A percentile compares a stretch with the other conserved stretches of the same genome.
Conservation (phyloP, 176 grass and related monocot species). For the Aegilops speltoides region DNA sequence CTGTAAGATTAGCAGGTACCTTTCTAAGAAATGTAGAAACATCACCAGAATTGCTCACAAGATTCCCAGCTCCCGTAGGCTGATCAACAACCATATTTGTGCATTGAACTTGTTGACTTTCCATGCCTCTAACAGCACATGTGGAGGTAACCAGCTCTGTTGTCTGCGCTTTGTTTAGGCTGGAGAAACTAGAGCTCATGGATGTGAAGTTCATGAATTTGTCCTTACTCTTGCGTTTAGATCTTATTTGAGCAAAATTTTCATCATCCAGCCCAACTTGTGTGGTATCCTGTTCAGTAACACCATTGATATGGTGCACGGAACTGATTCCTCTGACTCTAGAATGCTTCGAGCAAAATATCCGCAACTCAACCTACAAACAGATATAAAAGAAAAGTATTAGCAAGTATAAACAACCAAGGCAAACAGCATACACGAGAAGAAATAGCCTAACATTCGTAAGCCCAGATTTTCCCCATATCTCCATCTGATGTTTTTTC, state of each 20-base stretch:
- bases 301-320: conserved; percentile 23
- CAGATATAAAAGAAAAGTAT: conserved; percentile 21
- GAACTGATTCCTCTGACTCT: conserved; percentile 33
- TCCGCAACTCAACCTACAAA: conserved; percentile 86
- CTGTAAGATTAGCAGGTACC: conserved; percentile 44
- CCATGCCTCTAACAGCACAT: conserved; percentile 28
- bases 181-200: conserved; percentile 39
- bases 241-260: conserved; percentile 45
- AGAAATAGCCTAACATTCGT: conserved; percentile 68
- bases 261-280: conserved; percentile 35
- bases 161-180: conserved; percentile 42
- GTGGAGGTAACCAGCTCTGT: conserved; percentile 24
- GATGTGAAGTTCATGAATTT: conserved; percentile 34
- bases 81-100: conserved; percentile 47
- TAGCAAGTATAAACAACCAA: conserved; percentile 9
- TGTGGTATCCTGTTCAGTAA: conserved; percentile 31
- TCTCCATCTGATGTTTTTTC: conserved; percentile 89
- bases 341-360: conserved; percentile 93
- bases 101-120: conserved; percentile 36
- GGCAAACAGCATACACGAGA: conserved; percentile 22
- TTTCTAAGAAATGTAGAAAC: conserved; percentile 65
- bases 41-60: conserved; percentile 51
- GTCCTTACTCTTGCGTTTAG: conserved; percentile 74
- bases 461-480: conserved; percentile 88
- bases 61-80: conserved; percentile 31